Conservation (phyloP, 1,284 basidiomycete species). For the Rhizoctonia solani region DNA sequence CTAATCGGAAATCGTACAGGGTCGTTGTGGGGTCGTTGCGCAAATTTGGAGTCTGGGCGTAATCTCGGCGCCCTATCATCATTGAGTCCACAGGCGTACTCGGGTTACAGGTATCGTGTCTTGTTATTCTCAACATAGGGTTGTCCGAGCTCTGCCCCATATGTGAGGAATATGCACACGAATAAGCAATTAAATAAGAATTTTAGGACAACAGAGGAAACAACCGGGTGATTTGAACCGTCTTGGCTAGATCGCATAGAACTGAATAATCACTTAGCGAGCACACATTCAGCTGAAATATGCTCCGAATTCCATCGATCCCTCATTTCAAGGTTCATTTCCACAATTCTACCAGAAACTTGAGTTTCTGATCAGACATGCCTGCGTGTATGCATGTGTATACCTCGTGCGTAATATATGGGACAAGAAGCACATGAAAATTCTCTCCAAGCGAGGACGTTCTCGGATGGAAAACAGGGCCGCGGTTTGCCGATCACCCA, state of each 20-base stretch:
- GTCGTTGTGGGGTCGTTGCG: no score
- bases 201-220: neutral
- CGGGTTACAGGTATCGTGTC: no score
- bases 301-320: neutral
- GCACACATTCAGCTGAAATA: neutral
- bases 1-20: slow-evolving; percentile 7
- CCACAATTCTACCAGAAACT: neutral
- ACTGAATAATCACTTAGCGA: no score
- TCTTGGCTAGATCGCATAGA: no score
- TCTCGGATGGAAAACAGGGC: neutral
- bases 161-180: no score
- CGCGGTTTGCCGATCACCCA: neutral
- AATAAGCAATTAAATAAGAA: no score
- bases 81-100: no score
- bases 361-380: neutral
- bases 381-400: neutral
- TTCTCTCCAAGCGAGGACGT: neutral
- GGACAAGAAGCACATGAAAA: neutral
- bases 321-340: neutral
- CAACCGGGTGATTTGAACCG: no score
- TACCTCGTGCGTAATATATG: neutral
- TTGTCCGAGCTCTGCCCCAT: no score
- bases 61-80: neutral
- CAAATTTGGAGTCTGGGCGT: slow-evolving; percentile 1
- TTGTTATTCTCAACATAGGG: no score